phyloP scores from a whole-genome alignment of 2,329 filamentous ascomycete species.

The Canariomyces notabilis region DNA sequence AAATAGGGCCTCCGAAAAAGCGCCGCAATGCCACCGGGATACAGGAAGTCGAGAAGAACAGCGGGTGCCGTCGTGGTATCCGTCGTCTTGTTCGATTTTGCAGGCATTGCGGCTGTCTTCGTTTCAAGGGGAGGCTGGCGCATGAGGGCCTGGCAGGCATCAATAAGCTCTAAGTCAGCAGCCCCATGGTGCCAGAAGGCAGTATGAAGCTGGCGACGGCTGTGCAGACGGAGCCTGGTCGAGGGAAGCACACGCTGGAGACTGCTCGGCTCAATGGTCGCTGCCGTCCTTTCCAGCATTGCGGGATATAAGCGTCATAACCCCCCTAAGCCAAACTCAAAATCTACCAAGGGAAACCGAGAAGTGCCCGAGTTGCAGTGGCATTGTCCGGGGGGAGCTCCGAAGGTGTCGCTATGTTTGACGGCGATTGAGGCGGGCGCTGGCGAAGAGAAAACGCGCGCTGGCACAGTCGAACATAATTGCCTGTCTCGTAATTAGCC shows the following conservation, averaged over 20 bases:
- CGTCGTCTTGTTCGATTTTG: slow-evolving; percentile 24
- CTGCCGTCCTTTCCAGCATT: slow-evolving; percentile 56
- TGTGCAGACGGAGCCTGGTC: slow-evolving; percentile 34
- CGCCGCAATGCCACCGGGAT: slow-evolving; percentile 42
- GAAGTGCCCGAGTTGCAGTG: neutral
- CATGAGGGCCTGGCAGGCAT: slow-evolving; percentile 37
- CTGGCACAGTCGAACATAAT: neutral
- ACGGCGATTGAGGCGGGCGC: neutral
- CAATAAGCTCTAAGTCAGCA: slow-evolving; percentile 43
- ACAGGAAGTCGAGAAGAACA: slow-evolving; percentile 53
- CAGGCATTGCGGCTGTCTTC: slow-evolving; percentile 13
- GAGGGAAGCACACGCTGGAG: slow-evolving; percentile 48
- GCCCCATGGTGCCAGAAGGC: slow-evolving; percentile 53
- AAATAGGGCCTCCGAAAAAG: slow-evolving; percentile 36
- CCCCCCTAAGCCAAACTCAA: slow-evolving; percentile 3
- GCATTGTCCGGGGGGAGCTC: slow-evolving; percentile 5
- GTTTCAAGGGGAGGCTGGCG: slow-evolving; percentile 28
- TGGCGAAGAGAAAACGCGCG: neutral
- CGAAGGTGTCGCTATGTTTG: neutral
- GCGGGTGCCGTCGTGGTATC: slow-evolving; percentile 36
- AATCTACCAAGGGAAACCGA: neutral
- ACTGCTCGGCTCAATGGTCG: slow-evolving; percentile 51
- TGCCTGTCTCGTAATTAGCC: neutral
- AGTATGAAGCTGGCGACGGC: slow-evolving; percentile 41
- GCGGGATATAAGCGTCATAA: slow-evolving; percentile 27